Percentiles rank a stretch among this genome's conserved stretches.
These are phyloP conservation scores for Dalechampia spathulata DNA, from an alignment of 441 rosid genomes.

Conservation along the genomic window DNA sequence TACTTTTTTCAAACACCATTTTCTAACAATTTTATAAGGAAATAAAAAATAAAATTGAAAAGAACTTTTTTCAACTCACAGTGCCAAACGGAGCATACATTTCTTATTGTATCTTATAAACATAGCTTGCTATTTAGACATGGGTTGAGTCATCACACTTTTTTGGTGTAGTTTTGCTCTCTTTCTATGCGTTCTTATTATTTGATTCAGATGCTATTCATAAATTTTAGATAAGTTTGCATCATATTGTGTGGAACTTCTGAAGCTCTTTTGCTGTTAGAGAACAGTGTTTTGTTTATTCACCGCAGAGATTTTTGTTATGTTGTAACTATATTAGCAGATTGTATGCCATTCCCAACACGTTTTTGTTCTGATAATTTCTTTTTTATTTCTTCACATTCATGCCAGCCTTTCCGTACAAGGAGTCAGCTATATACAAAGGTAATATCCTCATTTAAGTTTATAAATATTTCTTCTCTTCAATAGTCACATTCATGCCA, in stretches of 20 bases:
- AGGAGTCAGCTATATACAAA: constrained; percentile 71
- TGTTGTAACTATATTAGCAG: not conserved
- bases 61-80: no score
- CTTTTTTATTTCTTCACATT: not conserved
- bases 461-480: not conserved
- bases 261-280: not conserved
- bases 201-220: no score
- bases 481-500: not conserved
- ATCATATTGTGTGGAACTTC: not conserved
- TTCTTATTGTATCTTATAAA: no score
- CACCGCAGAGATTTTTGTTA: not conserved
- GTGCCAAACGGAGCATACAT: no score
- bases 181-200: no score
- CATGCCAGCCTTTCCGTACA: constrained; percentile 65
- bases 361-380: constrained; percentile 6
- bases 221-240: no score
- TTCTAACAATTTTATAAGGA: no score
- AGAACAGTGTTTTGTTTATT: not conserved
- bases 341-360: not conserved
- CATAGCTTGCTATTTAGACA: no score
- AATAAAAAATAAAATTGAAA: no score
- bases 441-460: constrained; percentile 31
- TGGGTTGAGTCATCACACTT: no score
- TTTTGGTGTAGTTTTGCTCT: no score
- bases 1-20: no score